phyloP scores from a whole-genome alignment of 2,329 filamentous ascomycete species.

The Phoma sp. region DNA sequence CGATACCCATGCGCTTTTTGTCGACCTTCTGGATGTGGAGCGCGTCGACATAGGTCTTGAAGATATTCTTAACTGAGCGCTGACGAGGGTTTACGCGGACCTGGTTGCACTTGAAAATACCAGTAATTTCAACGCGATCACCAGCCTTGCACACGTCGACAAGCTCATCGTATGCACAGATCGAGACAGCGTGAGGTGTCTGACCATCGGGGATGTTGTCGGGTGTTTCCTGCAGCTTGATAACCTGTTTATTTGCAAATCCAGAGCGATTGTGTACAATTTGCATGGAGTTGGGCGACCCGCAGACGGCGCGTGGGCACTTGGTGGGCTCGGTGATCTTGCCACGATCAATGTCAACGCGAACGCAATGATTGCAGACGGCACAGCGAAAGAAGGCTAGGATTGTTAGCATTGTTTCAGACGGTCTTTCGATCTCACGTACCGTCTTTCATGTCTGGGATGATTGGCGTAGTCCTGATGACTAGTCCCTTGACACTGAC shows the following conservation, averaged over 20 bases:
- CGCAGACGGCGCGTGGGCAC: constrained; percentile 82
- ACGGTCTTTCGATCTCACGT: constrained; percentile 17
- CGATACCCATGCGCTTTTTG: constrained; percentile 90
- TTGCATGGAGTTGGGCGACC: constrained; percentile 93
- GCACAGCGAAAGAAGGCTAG: constrained; percentile 93
- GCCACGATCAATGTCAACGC: constrained; percentile 90
- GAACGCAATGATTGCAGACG: constrained; percentile 88
- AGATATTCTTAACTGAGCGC: constrained; percentile 89
- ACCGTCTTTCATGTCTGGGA: constrained; percentile 96
- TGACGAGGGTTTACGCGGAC: constrained; percentile 94
- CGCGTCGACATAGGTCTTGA: constrained; percentile 97
- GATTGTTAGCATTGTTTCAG: constrained; percentile 16
- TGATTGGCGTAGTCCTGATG: constrained; percentile 93
- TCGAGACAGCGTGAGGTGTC: constrained; percentile 94
- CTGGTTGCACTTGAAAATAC: constrained; percentile 93
- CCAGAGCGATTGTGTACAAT: constrained; percentile 94
- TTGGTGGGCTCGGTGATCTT: constrained; percentile 93
- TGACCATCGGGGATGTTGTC: constrained; percentile 94
- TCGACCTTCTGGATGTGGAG: constrained; percentile 96
- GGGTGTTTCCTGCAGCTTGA: constrained; percentile 97
- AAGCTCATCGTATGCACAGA: constrained; percentile 95
- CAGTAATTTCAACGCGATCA: constrained; percentile 93
- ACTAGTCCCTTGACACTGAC: constrained; percentile 95
- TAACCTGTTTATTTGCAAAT: constrained; percentile 97
- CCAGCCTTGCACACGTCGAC: constrained; percentile 98